Conservation (phyloP, 441 rosid species). For the Eruca vesicaria region DNA sequence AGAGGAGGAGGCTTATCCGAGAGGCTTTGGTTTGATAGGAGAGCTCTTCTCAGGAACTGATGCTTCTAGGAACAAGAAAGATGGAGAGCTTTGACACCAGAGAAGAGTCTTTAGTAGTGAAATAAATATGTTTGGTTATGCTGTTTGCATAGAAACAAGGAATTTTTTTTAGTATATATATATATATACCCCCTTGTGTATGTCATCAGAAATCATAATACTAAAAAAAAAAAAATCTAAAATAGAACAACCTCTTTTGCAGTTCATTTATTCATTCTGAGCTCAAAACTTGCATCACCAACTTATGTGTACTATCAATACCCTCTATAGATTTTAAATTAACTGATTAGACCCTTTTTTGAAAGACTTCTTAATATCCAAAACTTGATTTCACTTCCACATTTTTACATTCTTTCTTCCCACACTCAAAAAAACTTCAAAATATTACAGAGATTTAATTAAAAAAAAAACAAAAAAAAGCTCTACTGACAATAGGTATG, state of each 20-base stretch:
- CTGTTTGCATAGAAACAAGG: background rate
- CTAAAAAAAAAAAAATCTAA: background rate
- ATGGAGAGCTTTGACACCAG: conserved; percentile 27
- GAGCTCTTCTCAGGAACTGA: conserved; percentile 29
- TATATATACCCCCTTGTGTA: background rate
- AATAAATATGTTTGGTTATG: background rate
- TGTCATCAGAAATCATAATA: background rate
- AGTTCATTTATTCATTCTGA: too few species aligned
- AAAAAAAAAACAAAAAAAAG: background rate
- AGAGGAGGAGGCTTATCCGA: conserved; percentile 40
- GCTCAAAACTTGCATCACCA: too few species aligned
- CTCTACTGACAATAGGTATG: background rate
- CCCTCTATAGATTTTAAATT: background rate
- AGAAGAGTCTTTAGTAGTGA: conserved; percentile 17
- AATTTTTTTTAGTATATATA: background rate
- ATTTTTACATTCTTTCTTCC: background rate
- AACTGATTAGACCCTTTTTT: background rate
- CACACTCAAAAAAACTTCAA: background rate
- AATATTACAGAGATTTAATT: background rate
- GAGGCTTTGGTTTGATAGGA: conserved; percentile 38
- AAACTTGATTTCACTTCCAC: background rate
- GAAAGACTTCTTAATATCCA: background rate
- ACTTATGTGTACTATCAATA: too few species aligned
- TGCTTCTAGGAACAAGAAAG: conserved; percentile 26
- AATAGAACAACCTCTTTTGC: too few species aligned